These are phyloP conservation scores for Diaporthe vaccinii DNA, from an alignment of 2,329 filamentous ascomycete genomes.

Conservation along the genomic window DNA sequence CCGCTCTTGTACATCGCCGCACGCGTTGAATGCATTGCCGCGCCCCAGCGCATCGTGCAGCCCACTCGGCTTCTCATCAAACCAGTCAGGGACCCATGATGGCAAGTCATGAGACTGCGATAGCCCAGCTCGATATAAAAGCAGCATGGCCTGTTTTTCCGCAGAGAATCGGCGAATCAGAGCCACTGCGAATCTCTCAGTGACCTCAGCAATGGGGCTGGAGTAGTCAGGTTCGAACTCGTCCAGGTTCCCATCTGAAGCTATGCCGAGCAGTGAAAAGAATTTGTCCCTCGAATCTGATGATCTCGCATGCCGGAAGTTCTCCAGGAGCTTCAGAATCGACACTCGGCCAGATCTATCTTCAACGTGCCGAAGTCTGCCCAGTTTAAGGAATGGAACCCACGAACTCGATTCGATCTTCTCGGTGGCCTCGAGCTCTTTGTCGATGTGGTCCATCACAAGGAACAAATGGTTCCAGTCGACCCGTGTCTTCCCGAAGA, in stretches of 20 bases:
- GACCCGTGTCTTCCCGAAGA: neutral
- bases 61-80: neutral
- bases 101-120: neutral
- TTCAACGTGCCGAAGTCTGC: neutral
- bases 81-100: neutral
- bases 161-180: neutral
- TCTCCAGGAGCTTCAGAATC: neutral
- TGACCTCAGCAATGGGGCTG: neutral
- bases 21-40: neutral
- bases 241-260: neutral
- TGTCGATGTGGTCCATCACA: neutral
- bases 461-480: neutral
- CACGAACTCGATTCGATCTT: neutral
- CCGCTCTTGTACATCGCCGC: neutral
- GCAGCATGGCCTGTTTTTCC: neutral
- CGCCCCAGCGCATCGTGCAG: neutral
- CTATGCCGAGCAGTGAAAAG: neutral
- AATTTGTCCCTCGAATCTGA: neutral
- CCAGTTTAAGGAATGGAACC: neutral
- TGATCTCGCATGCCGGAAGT: neutral
- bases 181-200: neutral
- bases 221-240: neutral
- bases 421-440: neutral
- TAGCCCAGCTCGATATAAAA: neutral
- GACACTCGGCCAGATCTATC: neutral